A percentile compares a stretch with the other conserved stretches of the same genome.
Evolutionary conservation across 2,329 filamentous ascomycete species (phyloP).

Genomic region (Penicillium sumatraense): DNA sequence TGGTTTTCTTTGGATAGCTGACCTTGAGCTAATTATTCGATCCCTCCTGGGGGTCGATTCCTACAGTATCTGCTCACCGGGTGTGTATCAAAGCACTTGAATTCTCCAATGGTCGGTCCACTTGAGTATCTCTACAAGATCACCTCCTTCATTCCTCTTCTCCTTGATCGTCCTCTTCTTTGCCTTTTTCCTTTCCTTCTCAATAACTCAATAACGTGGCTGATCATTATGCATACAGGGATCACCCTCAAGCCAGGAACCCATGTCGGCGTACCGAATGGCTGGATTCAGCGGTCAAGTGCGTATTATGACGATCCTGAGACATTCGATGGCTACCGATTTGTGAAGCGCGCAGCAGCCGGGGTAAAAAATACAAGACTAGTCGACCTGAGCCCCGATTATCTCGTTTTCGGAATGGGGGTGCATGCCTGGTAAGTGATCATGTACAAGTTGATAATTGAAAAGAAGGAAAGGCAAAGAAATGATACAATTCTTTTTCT

Average conservation of each 20-base stretch:
- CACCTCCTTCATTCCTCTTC: too few relatives aligned
- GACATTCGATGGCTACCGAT: conserved; percentile 25
- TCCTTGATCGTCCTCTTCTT: too few relatives aligned
- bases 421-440: conserved; percentile 28
- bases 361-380: conserved; percentile 18
- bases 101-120: conserved; percentile 24
- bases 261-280: conserved; percentile 24
- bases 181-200: too few relatives aligned
- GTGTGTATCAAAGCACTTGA: conserved; percentile 20
- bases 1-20: neutral
- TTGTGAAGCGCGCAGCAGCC: conserved; percentile 19
- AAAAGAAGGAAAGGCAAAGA: too few relatives aligned
- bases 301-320: conserved; percentile 19
- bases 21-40: conserved; percentile 5
- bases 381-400: conserved; percentile 27
- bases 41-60: neutral
- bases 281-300: conserved; percentile 22
- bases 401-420: conserved; percentile 29
- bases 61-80: conserved; percentile 26
- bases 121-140: too few relatives aligned
- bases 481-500: too few relatives aligned
- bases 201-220: neutral
- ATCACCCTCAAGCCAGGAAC: conserved; percentile 25
- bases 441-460: too few relatives aligned
- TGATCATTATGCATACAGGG: conserved; percentile 8